Percentiles rank a stretch among this genome's conserved stretches.
Conservation (phyloP, 257 asterid species). For the Prunella vulgaris region DNA sequence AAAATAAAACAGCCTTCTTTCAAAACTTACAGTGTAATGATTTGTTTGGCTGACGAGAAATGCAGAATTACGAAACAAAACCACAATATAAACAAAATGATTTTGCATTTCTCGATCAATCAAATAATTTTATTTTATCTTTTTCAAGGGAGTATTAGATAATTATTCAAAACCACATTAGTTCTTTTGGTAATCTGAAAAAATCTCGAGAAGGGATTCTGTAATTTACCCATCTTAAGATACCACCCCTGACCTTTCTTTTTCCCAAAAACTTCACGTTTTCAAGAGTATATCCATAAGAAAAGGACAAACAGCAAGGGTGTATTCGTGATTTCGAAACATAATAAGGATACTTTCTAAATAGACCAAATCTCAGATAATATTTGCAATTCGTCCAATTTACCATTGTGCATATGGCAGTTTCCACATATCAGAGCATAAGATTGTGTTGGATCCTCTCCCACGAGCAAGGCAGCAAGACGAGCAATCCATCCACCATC, state of each 20-base stretch:
- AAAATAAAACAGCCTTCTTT: too few species aligned
- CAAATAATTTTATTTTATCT: not conserved
- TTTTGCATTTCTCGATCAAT: too few species aligned
- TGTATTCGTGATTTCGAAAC: not conserved
- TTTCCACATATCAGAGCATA: constrained; percentile 82
- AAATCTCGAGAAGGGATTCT: not conserved
- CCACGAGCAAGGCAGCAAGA: constrained; percentile 80
- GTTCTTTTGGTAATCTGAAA: not conserved
- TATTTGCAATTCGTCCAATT: not conserved
- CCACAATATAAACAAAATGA: too few species aligned
- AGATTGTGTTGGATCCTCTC: constrained; percentile 80
- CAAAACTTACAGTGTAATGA: too few species aligned
- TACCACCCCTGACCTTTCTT: not conserved
- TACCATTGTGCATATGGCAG: constrained; percentile 82
- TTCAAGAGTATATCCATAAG: not conserved
- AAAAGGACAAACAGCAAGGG: not conserved
- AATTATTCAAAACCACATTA: not conserved
- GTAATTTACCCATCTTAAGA: not conserved
- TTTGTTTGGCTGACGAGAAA: too few species aligned
- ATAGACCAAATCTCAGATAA: not conserved
- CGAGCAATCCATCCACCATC: constrained; percentile 77
- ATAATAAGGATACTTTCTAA: not conserved
- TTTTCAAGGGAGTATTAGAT: not conserved
- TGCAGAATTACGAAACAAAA: too few species aligned
- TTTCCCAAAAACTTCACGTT: not conserved